A percentile compares a stretch with the other conserved stretches of the same genome.
phyloP scores from a whole-genome alignment of 2,329 filamentous ascomycete species.

The Mollisiaceae sp. region DNA sequence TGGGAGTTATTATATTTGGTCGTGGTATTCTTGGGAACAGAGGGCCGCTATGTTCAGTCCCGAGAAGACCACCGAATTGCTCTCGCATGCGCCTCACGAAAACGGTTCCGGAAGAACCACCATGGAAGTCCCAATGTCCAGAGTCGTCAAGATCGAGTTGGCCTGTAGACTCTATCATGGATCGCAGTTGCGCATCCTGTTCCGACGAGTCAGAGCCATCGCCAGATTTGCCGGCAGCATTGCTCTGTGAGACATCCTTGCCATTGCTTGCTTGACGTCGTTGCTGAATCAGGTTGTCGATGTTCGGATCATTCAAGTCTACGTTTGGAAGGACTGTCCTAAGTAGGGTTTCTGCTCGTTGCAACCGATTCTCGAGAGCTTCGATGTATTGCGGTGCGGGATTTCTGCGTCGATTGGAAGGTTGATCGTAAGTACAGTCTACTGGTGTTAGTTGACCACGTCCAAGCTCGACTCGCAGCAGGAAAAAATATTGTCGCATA shows the following conservation, averaged over 20 bases:
- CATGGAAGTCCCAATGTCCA: constrained; percentile 94
- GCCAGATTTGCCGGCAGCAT: constrained; percentile 21
- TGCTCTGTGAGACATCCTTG: constrained; percentile 49
- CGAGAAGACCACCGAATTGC: constrained; percentile 80
- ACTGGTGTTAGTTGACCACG: constrained; percentile 18
- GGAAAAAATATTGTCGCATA: background rate
- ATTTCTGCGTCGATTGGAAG: constrained; percentile 75
- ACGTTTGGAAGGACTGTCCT: constrained; percentile 67
- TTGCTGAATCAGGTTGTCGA: constrained; percentile 78
- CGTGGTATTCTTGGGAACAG: constrained; percentile 60
- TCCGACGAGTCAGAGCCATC: constrained; percentile 41
- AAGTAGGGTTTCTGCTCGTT: constrained; percentile 71
- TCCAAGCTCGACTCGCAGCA: constrained; percentile 1
- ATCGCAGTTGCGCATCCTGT: constrained; percentile 78
- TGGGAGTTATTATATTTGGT: constrained; percentile 44
- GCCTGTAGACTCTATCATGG: constrained; percentile 93
- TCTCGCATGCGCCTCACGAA: constrained; percentile 88
- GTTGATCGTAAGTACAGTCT: constrained; percentile 81
- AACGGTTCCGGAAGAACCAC: constrained; percentile 87
- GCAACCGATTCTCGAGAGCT: constrained; percentile 69
- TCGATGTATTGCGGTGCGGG: constrained; percentile 77
- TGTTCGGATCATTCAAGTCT: constrained; percentile 79
- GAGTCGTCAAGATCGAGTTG: constrained; percentile 90
- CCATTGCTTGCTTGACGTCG: constrained; percentile 47
- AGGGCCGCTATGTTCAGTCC: constrained; percentile 60